Evolutionary conservation across 257 asterid genomes (phyloP), one percentile per base, ranked within the genome.

Genomic region (Forsythia suspensa): DNA sequence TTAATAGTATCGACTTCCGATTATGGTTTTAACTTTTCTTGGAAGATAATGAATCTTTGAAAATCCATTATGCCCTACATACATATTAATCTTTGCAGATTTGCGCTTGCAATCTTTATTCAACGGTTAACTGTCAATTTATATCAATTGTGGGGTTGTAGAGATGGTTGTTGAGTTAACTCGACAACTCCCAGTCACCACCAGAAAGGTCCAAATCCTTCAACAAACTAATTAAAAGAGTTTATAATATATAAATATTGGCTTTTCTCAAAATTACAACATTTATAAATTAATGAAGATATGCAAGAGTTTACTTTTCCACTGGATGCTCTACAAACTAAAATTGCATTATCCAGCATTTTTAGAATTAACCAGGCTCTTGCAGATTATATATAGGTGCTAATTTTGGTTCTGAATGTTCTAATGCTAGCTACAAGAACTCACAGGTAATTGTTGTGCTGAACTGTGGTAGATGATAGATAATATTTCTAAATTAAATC

Each of bases 391-490:
- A 70, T 24, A 4, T 24, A 4, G 57, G 63, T 74, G 11, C 61
- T 51, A 70, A 42, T 48, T 40, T 74, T 15, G 66, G 43, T 42
- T 55, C 76, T 8, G 9, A 73, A 7, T 21, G 46, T 43, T 38
- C 79, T 71, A 79, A 76, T 80, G 57, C 81, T 82, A 85, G 76
- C 86, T 75, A 77, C 85, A 78, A 41, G 84, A 79, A 40, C 79
- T n/a, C n/a, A 79, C 55, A n/a, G 82, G 84, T 70, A 76, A 80
- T 15, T 79, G 83, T 13, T 73, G 81, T 18, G 79, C 42, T 70
- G 80, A 74, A 79, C 51, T 36, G 44, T 76, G 79, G 72, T 68
- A 37, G 9, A 36, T 43, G 15, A 6, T 24, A 74, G 82, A 75
- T 71, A 81, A 4, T 24, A 29, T 24, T 8, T 79, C 85, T 40